Evolutionary conservation across 169 alveolate genomes (phyloP).

Genomic region (Eimeria praecox): DNA sequence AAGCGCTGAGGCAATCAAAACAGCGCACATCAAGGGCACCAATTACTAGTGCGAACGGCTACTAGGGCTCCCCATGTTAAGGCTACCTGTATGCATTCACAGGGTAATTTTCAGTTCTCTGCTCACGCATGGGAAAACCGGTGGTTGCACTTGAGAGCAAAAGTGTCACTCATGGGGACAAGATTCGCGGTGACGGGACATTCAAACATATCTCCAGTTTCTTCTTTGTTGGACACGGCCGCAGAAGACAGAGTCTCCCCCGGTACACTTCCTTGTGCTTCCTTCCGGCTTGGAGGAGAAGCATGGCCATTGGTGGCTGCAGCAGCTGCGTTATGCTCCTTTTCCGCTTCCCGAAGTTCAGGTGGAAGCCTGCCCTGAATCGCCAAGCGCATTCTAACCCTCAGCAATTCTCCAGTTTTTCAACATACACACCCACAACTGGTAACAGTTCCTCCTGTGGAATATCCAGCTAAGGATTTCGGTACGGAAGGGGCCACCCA

Average conservation of each 20-base stretch:
- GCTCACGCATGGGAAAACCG: slow-evolving; percentile 76
- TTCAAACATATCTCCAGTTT: slow-evolving; percentile 58
- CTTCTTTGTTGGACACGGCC: not conserved
- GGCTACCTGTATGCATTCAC: not conserved
- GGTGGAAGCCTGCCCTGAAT: slow-evolving; percentile 68
- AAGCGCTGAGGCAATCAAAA: slow-evolving; percentile 17
- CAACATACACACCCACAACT: not conserved
- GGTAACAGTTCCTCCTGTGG: not conserved
- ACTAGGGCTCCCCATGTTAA: not conserved
- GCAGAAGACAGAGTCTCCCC: not conserved
- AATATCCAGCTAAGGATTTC: not conserved
- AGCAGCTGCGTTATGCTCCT: not conserved
- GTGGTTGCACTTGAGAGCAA: slow-evolving; percentile 78
- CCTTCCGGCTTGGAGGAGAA: not conserved
- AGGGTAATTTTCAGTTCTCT: not conserved
- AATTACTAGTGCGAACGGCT: not conserved
- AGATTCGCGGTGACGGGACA: slow-evolving; percentile 74
- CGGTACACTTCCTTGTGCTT: not conserved
- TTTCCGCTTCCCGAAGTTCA: slow-evolving; percentile 11
- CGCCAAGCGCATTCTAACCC: not conserved
- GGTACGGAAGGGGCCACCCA: not conserved
- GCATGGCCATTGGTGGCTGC: not conserved
- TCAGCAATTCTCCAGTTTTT: not conserved
- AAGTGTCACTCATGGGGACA: slow-evolving; percentile 65
- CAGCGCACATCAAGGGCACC: not conserved